phyloP scores from a whole-genome alignment of 352 stramenopile genomes.

The Globisporangium carolinianum region DNA sequence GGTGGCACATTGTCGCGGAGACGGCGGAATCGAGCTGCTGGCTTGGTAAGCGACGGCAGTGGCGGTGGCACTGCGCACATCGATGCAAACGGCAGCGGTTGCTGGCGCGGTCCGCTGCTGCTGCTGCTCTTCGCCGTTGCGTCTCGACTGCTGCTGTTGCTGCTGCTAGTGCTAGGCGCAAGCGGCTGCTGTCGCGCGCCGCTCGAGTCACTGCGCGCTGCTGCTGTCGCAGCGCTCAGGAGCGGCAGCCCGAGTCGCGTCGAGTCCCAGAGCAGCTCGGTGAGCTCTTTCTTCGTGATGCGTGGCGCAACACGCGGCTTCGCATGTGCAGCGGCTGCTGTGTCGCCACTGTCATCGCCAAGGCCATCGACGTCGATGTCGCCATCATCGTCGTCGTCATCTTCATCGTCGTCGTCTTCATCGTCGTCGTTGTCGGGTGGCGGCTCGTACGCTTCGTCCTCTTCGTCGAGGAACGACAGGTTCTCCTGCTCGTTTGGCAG shows the following conservation, averaged over 20 bases:
- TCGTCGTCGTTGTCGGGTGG: constrained; percentile 71
- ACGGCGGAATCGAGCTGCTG: constrained; percentile 1
- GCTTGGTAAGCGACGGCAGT: neutral
- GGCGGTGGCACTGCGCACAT: neutral
- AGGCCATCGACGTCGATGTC: constrained; percentile 18
- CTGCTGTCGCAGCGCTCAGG: neutral
- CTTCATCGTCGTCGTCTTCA: constrained; percentile 41
- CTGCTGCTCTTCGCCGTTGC: neutral
- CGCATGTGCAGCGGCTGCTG: constrained; percentile 5
- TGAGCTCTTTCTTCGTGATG: constrained; percentile 81
- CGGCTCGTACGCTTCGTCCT: constrained; percentile 76
- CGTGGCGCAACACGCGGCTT: constrained; percentile 25
- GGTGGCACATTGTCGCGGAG: neutral
- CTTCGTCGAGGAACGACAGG: constrained; percentile 78
- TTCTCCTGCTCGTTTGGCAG: constrained; percentile 67
- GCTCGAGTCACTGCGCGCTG: neutral
- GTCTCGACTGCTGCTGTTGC: too few species aligned
- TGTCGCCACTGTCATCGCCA: constrained; percentile 29
- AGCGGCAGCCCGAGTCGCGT: constrained; percentile 47
- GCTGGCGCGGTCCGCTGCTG: neutral
- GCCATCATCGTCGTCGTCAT: constrained; percentile 4
- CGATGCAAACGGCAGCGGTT: neutral
- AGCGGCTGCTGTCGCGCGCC: too few species aligned
- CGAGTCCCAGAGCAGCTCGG: constrained; percentile 75
- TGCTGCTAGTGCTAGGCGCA: too few species aligned